These are phyloP conservation scores for Globisporangium solare DNA, from an alignment of 352 stramenopile species.

Conservation along the genomic window DNA sequence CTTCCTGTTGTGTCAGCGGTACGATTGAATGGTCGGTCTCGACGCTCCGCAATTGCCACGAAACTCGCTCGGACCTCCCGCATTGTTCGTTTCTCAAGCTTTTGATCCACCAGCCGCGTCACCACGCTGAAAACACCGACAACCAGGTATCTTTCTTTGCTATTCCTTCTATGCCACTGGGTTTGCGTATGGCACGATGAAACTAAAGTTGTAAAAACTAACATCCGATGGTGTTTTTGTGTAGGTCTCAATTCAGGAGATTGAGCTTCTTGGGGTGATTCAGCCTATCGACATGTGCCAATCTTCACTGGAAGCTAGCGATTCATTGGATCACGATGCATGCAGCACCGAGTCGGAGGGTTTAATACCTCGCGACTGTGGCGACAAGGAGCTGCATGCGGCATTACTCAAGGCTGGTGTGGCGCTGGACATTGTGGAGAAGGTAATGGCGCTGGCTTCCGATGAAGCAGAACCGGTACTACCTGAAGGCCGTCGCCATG, in stretches of 20 bases:
- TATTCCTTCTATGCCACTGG: neutral
- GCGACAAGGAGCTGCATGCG: conserved; percentile 19
- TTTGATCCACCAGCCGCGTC: conserved; percentile 15
- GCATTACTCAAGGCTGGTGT: conserved; percentile 31
- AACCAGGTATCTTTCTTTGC: conserved; percentile 16
- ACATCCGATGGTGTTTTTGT: neutral
- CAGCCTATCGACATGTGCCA: neutral
- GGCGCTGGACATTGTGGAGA: conserved; percentile 26
- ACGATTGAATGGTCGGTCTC: conserved; percentile 4
- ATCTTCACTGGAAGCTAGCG: too few species aligned
- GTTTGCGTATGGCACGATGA: too few species aligned
- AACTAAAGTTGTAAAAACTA: too few species aligned
- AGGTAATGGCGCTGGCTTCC: conserved; percentile 16
- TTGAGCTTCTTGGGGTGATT: conserved; percentile 21
- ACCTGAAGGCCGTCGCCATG: neutral
- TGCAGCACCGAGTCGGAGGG: neutral
- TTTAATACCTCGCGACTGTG: neutral
- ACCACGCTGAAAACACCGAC: conserved; percentile 3
- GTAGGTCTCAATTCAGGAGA: conserved; percentile 25
- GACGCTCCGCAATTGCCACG: neutral
- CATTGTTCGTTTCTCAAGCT: conserved; percentile 32
- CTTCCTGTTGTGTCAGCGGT: neutral
- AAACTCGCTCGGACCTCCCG: conserved; percentile 12
- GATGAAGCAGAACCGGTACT: neutral
- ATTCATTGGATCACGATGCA: neutral